Conservation (phyloP, 768 basidiomycete species). For the Phylloporus sp. region DNA sequence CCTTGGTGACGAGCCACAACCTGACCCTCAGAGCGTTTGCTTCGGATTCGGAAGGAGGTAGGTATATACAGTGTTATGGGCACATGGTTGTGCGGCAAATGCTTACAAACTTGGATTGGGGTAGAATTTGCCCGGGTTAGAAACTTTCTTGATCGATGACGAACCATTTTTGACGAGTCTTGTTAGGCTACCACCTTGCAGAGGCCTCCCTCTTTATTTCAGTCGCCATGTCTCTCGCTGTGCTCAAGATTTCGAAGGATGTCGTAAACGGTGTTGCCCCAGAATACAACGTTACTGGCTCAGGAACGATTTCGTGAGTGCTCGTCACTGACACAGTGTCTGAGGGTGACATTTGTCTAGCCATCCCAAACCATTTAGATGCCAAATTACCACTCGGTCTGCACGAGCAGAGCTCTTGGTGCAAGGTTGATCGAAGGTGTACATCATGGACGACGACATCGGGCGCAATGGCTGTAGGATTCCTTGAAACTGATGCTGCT, state of each 20-base stretch:
- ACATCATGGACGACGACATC: no score
- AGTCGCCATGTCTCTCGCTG: constrained; percentile 39
- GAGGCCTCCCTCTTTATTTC: constrained; percentile 27
- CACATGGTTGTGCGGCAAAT: no score
- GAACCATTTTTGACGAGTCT: neutral
- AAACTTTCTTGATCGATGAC: no score
- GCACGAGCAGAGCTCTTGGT: neutral
- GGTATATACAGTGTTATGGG: neutral
- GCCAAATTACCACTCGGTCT: neutral
- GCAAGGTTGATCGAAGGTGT: no score
- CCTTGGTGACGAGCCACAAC: neutral
- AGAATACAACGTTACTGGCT: constrained; percentile 35
- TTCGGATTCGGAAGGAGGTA: constrained; percentile 33
- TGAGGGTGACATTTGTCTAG: neutral
- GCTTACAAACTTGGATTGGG: neutral
- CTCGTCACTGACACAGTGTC: neutral
- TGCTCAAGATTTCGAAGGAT: constrained; percentile 41
- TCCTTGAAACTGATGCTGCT: no score
- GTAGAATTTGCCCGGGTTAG: constrained; percentile 25
- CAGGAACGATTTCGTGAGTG: constrained; percentile 45
- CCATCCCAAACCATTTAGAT: neutral
- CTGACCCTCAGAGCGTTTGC: neutral
- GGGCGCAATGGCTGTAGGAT: no score
- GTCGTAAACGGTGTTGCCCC: constrained; percentile 41
- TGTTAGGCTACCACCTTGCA: constrained; percentile 27